These are phyloP conservation scores for Massariosphaeria phaeospora DNA, from an alignment of 495 filamentous ascomycete genomes.

Conservation along the genomic window DNA sequence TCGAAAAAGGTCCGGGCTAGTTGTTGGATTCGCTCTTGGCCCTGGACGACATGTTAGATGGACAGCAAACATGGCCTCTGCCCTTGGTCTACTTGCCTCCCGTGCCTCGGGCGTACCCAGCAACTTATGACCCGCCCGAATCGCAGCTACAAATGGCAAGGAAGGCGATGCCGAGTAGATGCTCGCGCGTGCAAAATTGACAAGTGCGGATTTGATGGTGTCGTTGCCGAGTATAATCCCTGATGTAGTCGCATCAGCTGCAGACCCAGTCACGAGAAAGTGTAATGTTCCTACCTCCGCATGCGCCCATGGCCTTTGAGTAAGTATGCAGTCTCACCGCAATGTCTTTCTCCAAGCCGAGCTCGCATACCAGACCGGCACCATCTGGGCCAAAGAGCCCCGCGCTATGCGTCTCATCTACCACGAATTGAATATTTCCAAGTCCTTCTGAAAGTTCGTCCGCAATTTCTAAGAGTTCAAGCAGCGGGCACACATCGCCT, in stretches of 20 bases:
- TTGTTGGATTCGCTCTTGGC: slow-evolving; percentile 2
- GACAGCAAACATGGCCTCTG: not conserved
- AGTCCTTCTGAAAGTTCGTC: slow-evolving; percentile 10
- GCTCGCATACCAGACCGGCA: slow-evolving; percentile 58
- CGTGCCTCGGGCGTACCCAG: slow-evolving; percentile 42
- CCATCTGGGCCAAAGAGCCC: slow-evolving; percentile 61
- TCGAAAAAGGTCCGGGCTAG: not conserved
- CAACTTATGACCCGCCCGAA: slow-evolving; percentile 47
- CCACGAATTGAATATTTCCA: slow-evolving; percentile 61
- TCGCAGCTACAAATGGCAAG: slow-evolving; percentile 49
- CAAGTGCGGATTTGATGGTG: slow-evolving; percentile 40
- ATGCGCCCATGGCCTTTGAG: slow-evolving; percentile 66
- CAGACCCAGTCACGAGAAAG: not conserved
- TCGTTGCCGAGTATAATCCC: slow-evolving; percentile 1
- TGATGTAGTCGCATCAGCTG: not conserved
- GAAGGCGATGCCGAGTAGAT: slow-evolving; percentile 57
- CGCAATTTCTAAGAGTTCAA: slow-evolving; percentile 6
- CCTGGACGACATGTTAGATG: not conserved
- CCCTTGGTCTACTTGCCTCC: slow-evolving; percentile 35
- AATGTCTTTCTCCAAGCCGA: slow-evolving; percentile 59
- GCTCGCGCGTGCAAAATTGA: slow-evolving; percentile 55
- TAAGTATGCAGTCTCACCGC: slow-evolving; percentile 70
- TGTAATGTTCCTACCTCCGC: slow-evolving; percentile 58
- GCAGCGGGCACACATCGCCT: slow-evolving; percentile 18
- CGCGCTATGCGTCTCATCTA: slow-evolving; percentile 74